Conservation (phyloP, 208 protist species). For the Leptomonas pyrrhocoris region DNA sequence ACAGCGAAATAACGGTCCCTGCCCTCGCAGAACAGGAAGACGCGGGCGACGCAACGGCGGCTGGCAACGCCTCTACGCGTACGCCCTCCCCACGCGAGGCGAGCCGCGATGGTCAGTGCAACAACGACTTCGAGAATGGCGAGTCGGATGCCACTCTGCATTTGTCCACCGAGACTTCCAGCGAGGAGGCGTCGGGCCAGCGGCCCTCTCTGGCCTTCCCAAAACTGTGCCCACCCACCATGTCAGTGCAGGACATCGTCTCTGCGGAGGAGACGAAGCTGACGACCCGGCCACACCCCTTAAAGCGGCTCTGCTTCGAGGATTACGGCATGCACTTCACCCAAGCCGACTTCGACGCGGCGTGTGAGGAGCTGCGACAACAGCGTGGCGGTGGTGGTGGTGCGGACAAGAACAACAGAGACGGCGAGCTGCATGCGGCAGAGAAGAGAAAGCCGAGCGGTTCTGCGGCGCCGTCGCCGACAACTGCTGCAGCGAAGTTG, state of each 20-base stretch:
- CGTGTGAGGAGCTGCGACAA: constrained; percentile 6
- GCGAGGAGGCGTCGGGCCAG: not conserved
- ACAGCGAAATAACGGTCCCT: not conserved
- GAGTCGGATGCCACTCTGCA: not conserved
- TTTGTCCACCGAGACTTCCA: not conserved
- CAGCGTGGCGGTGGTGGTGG: constrained; percentile 5
- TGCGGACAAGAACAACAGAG: not conserved
- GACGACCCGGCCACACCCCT: not conserved
- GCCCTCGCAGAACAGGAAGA: not conserved
- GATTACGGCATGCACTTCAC: constrained; percentile 21
- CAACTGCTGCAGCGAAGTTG: not conserved
- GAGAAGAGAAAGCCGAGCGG: not conserved
- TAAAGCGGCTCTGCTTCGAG: constrained; percentile 20
- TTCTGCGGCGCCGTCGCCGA: not conserved
- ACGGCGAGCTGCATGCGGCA: not conserved
- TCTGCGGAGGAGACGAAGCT: not conserved
- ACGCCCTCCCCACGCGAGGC: constrained; percentile 1
- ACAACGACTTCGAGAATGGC: not conserved
- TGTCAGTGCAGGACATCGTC: constrained; percentile 2
- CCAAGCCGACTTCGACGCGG: constrained; percentile 16
- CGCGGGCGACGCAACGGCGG: not conserved
- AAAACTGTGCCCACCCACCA: constrained; percentile 5
- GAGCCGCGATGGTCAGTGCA: not conserved
- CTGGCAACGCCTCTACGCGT: constrained; percentile 10
- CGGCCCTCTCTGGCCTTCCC: constrained; percentile 2